These are phyloP conservation scores for Galium porrigens DNA, from an alignment of 305 asterid species.

Conservation along the genomic window DNA sequence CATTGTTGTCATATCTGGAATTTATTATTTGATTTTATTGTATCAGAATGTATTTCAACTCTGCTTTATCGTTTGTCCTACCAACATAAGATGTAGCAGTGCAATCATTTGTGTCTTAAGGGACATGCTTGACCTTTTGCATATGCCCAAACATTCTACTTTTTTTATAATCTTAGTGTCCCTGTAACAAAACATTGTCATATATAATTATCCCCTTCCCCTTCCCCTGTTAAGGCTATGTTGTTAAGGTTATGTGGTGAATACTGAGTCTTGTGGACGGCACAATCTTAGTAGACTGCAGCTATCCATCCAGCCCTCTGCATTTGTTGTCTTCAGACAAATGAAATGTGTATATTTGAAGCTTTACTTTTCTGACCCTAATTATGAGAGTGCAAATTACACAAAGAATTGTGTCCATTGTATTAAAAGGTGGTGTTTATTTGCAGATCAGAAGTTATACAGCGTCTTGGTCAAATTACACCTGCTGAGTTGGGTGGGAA, in stretches of 20 bases:
- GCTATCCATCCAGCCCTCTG: neutral
- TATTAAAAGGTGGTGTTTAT: constrained; percentile 13
- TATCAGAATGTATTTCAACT: neutral
- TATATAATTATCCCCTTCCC: neutral
- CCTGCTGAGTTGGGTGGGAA: constrained; percentile 95
- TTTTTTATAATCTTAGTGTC: neutral
- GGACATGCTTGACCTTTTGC: neutral
- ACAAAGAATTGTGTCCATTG: neutral
- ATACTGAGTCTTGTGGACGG: neutral
- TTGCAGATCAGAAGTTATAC: constrained; percentile 86
- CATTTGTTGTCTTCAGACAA: neutral
- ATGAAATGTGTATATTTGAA: neutral
- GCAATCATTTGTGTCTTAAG: neutral
- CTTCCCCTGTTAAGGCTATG: neutral
- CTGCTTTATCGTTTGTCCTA: neutral
- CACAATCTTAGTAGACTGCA: neutral
- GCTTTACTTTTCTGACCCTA: neutral
- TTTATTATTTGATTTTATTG: neutral
- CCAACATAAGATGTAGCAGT: neutral
- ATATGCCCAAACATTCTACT: neutral
- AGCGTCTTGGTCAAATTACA: constrained; percentile 83
- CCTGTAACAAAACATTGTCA: neutral
- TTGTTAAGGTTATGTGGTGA: neutral
- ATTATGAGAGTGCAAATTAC: neutral
- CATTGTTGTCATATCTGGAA: neutral